phyloP scores from a whole-genome alignment of 2,329 filamentous ascomycete genomes.

The Talaromyces islandicus region DNA sequence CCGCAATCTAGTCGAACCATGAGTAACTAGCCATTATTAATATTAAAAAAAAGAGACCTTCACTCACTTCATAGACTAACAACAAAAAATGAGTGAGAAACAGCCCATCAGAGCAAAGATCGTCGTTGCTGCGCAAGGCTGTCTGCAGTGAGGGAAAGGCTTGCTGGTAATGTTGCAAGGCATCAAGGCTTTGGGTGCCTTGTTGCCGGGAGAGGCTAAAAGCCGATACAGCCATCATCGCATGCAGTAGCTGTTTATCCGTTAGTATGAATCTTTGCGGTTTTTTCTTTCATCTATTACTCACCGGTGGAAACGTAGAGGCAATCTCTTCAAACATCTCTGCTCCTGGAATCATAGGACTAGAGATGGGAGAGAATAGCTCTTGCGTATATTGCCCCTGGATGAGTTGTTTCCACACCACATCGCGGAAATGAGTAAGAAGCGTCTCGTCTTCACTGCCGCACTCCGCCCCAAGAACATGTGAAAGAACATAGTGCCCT shows the following conservation, averaged over 20 bases:
- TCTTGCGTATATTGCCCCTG: slow-evolving; percentile 19
- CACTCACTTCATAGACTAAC: slow-evolving; percentile 49
- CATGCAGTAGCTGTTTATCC: slow-evolving; percentile 46
- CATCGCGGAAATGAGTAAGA: slow-evolving; percentile 34
- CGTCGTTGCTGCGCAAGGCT: slow-evolving; percentile 39
- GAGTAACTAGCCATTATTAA: background rate
- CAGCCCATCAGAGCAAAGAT: slow-evolving; percentile 52
- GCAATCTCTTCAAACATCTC: slow-evolving; percentile 45
- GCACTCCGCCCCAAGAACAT: slow-evolving; percentile 14
- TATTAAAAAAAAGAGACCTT: background rate
- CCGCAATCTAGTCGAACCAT: slow-evolving; percentile 33
- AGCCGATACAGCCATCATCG: slow-evolving; percentile 54
- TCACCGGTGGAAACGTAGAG: slow-evolving; percentile 45
- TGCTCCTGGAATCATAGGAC: slow-evolving; percentile 23
- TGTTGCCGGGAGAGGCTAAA: slow-evolving; percentile 46
- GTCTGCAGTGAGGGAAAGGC: slow-evolving; percentile 45
- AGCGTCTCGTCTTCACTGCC: slow-evolving; percentile 27
- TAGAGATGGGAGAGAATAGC: slow-evolving; percentile 15
- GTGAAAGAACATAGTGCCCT: slow-evolving; percentile 14
- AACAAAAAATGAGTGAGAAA: slow-evolving; percentile 54
- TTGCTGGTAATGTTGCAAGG: slow-evolving; percentile 51
- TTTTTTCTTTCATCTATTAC: slow-evolving; percentile 18
- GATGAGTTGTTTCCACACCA: slow-evolving; percentile 37
- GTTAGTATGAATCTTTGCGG: slow-evolving; percentile 2
- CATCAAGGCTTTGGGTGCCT: slow-evolving; percentile 41